A percentile compares a stretch with the other conserved stretches of the same genome.
phyloP scores from a whole-genome alignment of 306 rosid species.

The Sphenostylis stenocarpa region DNA sequence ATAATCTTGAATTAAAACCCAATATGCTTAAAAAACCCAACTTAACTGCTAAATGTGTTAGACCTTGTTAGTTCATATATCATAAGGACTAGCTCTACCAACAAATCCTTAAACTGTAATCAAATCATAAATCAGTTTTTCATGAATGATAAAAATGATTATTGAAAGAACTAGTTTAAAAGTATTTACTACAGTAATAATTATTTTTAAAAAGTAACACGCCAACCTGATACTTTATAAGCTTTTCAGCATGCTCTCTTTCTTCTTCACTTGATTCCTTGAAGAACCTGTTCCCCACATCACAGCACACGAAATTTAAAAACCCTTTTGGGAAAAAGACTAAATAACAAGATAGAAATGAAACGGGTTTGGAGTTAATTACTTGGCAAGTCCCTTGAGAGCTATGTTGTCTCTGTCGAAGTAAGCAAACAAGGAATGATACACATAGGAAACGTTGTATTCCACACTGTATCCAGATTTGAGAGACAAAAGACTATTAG shows the following conservation, averaged over 20 bases:
- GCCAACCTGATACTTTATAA: conserved; percentile 47
- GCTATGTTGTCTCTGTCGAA: conserved; percentile 63
- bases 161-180: background rate
- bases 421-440: conserved; percentile 61
- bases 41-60: too few species aligned
- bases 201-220: background rate
- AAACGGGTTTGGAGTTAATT: background rate
- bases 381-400: conserved; percentile 59
- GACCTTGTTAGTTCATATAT: too few species aligned
- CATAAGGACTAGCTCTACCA: too few species aligned
- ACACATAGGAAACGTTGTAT: conserved; percentile 58
- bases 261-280: conserved; percentile 67
- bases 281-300: conserved; percentile 44
- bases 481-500: background rate
- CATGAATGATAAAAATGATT: too few species aligned
- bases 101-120: background rate
- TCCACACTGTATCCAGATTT: conserved; percentile 49
- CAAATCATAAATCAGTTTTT: too few species aligned
- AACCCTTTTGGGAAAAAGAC: background rate
- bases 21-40: background rate
- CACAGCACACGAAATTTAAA: background rate
- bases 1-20: too few species aligned
- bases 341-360: background rate
- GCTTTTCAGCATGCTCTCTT: conserved; percentile 60
- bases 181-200: background rate